phyloP scores from a whole-genome alignment of 2,329 filamentous ascomycete genomes.

The Coleophoma eucalyptorum region DNA sequence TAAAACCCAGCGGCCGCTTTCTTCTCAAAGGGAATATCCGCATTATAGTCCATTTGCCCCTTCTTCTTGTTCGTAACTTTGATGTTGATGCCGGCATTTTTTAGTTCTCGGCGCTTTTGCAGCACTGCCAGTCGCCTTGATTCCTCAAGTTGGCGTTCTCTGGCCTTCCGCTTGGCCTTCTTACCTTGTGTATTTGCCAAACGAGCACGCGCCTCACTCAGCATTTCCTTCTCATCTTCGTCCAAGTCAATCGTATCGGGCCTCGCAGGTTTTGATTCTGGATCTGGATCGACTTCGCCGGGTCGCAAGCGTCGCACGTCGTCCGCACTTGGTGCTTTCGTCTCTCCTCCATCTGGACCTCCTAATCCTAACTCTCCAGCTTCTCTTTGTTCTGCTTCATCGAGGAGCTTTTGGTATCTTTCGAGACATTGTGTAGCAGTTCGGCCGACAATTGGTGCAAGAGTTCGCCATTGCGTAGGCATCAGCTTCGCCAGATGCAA shows the following conservation, averaged over 20 bases:
- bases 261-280: slow-evolving; percentile 90
- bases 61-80: slow-evolving; percentile 89
- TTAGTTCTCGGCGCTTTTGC: slow-evolving; percentile 94
- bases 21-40: slow-evolving; percentile 97
- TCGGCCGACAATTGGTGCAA: slow-evolving; percentile 91
- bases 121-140: slow-evolving; percentile 83
- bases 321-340: slow-evolving; percentile 83
- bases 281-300: slow-evolving; percentile 94
- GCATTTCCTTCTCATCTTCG: slow-evolving; percentile 99
- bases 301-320: slow-evolving; percentile 86
- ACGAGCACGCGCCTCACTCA: slow-evolving; percentile 94
- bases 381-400: slow-evolving; percentile 91
- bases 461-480: slow-evolving; percentile 98
- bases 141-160: slow-evolving; percentile 93
- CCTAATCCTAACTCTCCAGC: slow-evolving; percentile 75
- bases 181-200: slow-evolving; percentile 98
- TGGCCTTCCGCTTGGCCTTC: slow-evolving; percentile 96
- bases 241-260: slow-evolving; percentile 98
- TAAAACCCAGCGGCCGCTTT: slow-evolving; percentile 86
- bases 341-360: slow-evolving; percentile 83
- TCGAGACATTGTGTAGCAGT: slow-evolving; percentile 97
- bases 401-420: slow-evolving; percentile 92
- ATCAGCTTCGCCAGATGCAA: slow-evolving; percentile 96
- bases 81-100: slow-evolving; percentile 97
- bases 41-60: slow-evolving; percentile 99